Evolutionary conservation across 192 early-diverging fungal species (phyloP).

Genomic region (Chytriomyces sp.): DNA sequence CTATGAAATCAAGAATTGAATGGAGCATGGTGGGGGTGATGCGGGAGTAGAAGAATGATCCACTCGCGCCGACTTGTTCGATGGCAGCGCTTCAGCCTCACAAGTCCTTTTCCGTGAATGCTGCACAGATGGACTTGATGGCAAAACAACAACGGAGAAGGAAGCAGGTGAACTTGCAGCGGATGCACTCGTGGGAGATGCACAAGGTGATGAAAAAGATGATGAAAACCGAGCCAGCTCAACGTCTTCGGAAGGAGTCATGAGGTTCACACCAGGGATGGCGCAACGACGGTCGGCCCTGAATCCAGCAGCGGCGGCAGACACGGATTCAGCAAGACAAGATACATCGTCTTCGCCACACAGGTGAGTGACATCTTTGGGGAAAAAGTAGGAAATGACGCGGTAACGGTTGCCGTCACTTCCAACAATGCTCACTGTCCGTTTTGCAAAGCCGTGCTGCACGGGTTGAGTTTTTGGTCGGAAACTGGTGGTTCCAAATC

Average conservation of each 20-base stretch:
- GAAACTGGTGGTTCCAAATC: slow-evolving; percentile 12
- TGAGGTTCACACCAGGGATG: neutral
- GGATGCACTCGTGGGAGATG: neutral
- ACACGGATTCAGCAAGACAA: neutral
- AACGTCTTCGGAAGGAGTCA: neutral
- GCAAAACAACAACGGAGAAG: too few species aligned
- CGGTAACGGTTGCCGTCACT: slow-evolving; percentile 14
- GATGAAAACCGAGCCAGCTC: neutral
- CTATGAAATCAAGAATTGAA: slow-evolving; percentile 1
- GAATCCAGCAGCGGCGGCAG: too few species aligned
- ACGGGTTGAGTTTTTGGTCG: slow-evolving; percentile 13
- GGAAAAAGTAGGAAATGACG: neutral
- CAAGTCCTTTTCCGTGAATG: neutral
- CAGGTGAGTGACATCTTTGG: neutral
- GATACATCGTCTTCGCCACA: neutral
- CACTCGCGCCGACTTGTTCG: neutral
- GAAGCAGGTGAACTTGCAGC: too few species aligned
- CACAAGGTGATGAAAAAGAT: neutral
- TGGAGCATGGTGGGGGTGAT: slow-evolving; percentile 1
- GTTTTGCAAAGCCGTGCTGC: slow-evolving; percentile 19
- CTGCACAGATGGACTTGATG: too few species aligned
- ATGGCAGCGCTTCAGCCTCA: neutral
- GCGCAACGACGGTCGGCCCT: too few species aligned
- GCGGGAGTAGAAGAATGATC: neutral
- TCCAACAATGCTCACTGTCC: slow-evolving; percentile 10